Conservation (phyloP, 2,329 filamentous ascomycete genomes). For the Phialophora tarda region DNA sequence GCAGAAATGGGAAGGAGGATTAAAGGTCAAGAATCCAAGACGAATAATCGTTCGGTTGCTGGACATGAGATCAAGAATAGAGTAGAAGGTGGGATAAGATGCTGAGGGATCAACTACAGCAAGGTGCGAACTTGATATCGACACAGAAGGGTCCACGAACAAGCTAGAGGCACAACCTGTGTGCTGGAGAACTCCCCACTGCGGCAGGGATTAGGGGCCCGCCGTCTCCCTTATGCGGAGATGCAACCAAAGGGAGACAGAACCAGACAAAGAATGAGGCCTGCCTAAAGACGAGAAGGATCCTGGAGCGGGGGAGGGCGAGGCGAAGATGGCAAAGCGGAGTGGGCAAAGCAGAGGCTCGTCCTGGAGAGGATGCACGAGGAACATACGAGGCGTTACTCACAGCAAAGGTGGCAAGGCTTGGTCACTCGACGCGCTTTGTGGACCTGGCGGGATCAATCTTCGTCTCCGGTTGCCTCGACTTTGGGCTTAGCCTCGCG, state of each 20-base stretch:
- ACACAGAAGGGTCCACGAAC: conserved; percentile 7
- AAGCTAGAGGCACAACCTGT: conserved; percentile 12
- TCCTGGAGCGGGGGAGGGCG: conserved; percentile 16
- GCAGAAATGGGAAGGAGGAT: neutral
- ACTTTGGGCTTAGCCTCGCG: conserved; percentile 1
- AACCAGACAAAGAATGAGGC: conserved; percentile 19
- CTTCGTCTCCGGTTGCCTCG: conserved; percentile 10
- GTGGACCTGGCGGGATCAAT: conserved; percentile 7
- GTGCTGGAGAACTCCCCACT: conserved; percentile 11
- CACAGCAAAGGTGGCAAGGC: conserved; percentile 24
- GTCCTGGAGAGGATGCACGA: conserved; percentile 21
- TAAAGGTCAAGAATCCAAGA: conserved; percentile 7
- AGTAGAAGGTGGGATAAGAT: conserved; percentile 26
- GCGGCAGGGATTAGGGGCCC: conserved; percentile 12
- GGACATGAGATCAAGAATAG: conserved; percentile 25
- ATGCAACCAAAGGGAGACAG: conserved; percentile 13
- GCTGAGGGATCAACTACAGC: conserved; percentile 27
- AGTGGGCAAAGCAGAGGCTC: conserved; percentile 9
- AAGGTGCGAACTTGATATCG: conserved; percentile 32
- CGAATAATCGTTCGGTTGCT: conserved; percentile 13
- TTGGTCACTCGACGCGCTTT: conserved; percentile 24
- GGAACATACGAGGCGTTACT: conserved; percentile 21
- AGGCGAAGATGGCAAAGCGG: conserved; percentile 17
- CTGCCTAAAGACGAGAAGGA: conserved; percentile 11
- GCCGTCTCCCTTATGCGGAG: conserved; percentile 23